phyloP scores from a whole-genome alignment of 768 basidiomycete species.

The Boletellus sp. region DNA sequence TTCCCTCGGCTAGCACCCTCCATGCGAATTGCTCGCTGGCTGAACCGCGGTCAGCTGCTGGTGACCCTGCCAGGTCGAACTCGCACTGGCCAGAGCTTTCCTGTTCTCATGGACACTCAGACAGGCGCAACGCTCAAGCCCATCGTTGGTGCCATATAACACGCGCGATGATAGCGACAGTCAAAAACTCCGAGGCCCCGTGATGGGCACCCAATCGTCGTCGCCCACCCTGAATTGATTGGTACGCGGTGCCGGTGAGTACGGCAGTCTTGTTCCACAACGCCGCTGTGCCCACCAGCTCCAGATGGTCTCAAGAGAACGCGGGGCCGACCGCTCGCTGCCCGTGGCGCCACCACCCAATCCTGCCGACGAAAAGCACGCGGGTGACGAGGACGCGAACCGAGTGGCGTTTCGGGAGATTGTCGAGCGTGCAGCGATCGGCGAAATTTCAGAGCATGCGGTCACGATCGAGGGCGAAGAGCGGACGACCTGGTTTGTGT shows the following conservation, averaged over 20 bases:
- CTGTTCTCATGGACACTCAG: too few species aligned
- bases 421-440: constrained; percentile 19
- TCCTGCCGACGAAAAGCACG: constrained; percentile 1
- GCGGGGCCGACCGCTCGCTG: neutral
- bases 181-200: too few species aligned
- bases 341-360: neutral
- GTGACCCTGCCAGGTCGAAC: too few species aligned
- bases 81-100: too few species aligned
- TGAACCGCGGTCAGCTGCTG: too few species aligned
- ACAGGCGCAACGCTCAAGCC: too few species aligned
- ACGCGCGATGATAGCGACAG: too few species aligned
- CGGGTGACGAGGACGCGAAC: neutral
- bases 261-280: neutral
- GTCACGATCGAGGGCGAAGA: constrained; percentile 66
- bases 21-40: too few species aligned
- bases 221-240: neutral
- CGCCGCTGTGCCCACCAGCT: neutral
- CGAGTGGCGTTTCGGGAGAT: constrained; percentile 15
- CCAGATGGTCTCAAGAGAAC: neutral
- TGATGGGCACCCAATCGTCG: too few species aligned
- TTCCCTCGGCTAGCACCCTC: too few species aligned
- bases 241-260: neutral
- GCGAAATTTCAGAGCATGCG: constrained; percentile 57
- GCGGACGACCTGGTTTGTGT: constrained; percentile 67
- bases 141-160: too few species aligned